Evolutionary conservation across 257 asterid species (phyloP).

Genomic region (Solanum sejunctum): DNA sequence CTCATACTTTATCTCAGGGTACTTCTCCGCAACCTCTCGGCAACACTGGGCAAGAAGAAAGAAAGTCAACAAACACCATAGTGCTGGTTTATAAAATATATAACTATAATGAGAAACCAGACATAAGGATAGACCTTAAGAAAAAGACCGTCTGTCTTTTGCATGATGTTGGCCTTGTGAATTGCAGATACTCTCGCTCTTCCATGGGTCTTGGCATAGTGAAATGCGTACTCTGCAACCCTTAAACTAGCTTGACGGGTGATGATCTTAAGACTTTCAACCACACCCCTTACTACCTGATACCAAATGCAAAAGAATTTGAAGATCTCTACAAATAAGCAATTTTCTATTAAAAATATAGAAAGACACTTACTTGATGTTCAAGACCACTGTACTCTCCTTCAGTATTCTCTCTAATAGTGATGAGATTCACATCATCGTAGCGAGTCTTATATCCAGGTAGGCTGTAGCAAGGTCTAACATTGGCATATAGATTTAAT

Average conservation of each 20-base stretch:
- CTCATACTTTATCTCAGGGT: constrained; percentile 76
- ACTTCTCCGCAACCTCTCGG: constrained; percentile 91
- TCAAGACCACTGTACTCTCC: constrained; percentile 53
- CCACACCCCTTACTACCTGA: constrained; percentile 97
- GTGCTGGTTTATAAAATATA: constrained; percentile 1
- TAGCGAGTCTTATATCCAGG: constrained; percentile 95
- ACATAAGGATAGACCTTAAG: constrained; percentile 51
- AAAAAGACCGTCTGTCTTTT: constrained; percentile 96
- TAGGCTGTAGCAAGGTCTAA: constrained; percentile 88
- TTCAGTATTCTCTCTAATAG: constrained; percentile 53
- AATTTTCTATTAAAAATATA: not conserved
- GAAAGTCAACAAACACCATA: constrained; percentile 16
- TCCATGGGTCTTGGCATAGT: constrained; percentile 88
- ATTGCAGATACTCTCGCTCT: constrained; percentile 89
- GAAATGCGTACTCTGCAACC: constrained; percentile 95
- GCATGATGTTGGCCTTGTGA: constrained; percentile 99
- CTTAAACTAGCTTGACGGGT: constrained; percentile 93
- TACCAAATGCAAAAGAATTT: constrained; percentile 3
- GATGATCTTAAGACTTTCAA: constrained; percentile 90
- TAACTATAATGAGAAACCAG: not conserved
- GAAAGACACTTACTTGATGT: constrained; percentile 25
- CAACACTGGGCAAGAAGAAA: constrained; percentile 59
- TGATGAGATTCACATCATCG: constrained; percentile 78
- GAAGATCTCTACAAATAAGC: not conserved
- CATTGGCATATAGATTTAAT: constrained; percentile 89